Percentiles rank a stretch among this genome's conserved stretches.
Evolutionary conservation across 805 yeast species (phyloP).

Genomic region (Metschnikowia arizonensis): DNA sequence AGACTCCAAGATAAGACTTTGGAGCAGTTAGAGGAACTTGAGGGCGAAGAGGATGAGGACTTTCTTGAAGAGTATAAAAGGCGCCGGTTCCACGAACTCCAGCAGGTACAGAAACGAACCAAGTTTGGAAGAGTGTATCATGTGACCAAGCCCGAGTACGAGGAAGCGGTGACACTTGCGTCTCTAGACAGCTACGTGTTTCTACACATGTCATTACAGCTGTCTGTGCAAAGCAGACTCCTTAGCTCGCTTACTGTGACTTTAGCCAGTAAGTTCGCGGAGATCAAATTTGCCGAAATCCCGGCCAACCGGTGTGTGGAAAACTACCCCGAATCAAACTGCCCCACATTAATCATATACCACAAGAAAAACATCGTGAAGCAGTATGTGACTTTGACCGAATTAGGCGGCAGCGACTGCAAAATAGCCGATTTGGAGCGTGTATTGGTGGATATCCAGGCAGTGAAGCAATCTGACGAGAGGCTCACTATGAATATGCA

Average conservation of each 20-base stretch:
- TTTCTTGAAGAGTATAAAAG: slow-evolving; percentile 73
- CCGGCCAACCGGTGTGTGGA: slow-evolving; percentile 90
- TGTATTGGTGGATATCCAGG: slow-evolving; percentile 61
- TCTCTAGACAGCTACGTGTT: slow-evolving; percentile 62
- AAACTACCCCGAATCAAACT: slow-evolving; percentile 81
- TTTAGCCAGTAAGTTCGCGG: slow-evolving; percentile 66
- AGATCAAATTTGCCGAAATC: slow-evolving; percentile 87
- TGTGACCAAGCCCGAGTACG: slow-evolving; percentile 84
- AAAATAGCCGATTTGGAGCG: slow-evolving; percentile 65
- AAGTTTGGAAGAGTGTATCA: slow-evolving; percentile 75
- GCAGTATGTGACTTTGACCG: slow-evolving; percentile 75
- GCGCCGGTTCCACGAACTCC: slow-evolving; percentile 73
- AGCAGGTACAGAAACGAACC: slow-evolving; percentile 51
- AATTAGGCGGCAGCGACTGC: slow-evolving; percentile 82
- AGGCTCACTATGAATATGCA: slow-evolving; percentile 57
- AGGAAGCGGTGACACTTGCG: slow-evolving; percentile 78
- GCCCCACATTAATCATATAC: slow-evolving; percentile 88
- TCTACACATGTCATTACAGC: slow-evolving; percentile 69
- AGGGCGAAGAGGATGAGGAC: slow-evolving; percentile 92
- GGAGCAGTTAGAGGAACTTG: slow-evolving; percentile 81
- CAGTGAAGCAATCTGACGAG: slow-evolving; percentile 62
- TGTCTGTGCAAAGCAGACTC: slow-evolving; percentile 69
- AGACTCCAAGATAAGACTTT: slow-evolving; percentile 72
- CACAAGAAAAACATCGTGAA: slow-evolving; percentile 71
- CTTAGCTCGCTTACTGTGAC: slow-evolving; percentile 53